These are phyloP conservation scores for Echinochloa phyllopogon DNA, from an alignment of 176 grass and related monocot genomes.

Conservation along the genomic window DNA sequence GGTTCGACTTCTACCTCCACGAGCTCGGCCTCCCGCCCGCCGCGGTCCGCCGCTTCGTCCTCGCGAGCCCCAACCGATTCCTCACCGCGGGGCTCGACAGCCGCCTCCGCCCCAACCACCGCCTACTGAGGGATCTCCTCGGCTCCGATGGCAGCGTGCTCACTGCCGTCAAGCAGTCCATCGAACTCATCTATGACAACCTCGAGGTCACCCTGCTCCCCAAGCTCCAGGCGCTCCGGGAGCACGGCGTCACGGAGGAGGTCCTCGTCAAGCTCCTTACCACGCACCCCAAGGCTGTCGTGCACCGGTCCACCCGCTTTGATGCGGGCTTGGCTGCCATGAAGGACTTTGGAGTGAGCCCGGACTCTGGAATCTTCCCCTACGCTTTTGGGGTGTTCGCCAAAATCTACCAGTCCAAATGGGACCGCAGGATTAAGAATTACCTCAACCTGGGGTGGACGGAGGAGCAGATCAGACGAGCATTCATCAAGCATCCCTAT, in stretches of 20 bases:
- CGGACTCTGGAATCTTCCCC: constrained; percentile 44
- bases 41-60: constrained; percentile 31
- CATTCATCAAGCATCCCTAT: constrained; percentile 58
- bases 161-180: constrained; percentile 9
- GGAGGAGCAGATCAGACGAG: constrained; percentile 39
- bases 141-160: constrained; percentile 34
- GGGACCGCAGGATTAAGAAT: constrained; percentile 48
- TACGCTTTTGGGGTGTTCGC: constrained; percentile 45
- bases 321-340: constrained; percentile 28
- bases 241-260: constrained; percentile 33
- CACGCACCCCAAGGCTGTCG: constrained; percentile 32
- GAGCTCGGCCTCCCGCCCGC: constrained; percentile 43
- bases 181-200: constrained; percentile 39
- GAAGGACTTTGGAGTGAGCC: constrained; percentile 42
- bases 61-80: constrained; percentile 26
- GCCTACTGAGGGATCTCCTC: constrained; percentile 47
- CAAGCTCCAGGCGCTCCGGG: constrained; percentile 50
- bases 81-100: constrained; percentile 33
- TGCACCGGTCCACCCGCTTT: constrained; percentile 25
- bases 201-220: constrained; percentile 38
- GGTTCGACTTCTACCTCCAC: constrained; percentile 52
- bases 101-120: constrained; percentile 49
- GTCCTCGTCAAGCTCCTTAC: constrained; percentile 41
- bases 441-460: constrained; percentile 70
- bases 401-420: not conserved